Base-by-base conservation (phyloP, 495 filamentous ascomycete species). In the Xylaria curta region DNA sequence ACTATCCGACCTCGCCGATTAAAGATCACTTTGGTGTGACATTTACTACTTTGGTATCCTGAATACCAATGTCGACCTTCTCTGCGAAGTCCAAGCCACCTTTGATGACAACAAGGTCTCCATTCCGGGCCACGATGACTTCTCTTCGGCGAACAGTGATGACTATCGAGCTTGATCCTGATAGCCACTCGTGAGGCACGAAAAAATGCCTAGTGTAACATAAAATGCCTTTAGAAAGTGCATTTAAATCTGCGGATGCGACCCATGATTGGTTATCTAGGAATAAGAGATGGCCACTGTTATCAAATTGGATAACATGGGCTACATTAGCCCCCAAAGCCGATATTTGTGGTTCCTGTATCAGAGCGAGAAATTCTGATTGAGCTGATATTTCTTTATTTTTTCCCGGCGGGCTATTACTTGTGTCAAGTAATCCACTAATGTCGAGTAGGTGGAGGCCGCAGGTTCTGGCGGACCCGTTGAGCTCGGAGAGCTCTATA, bases 401-500 rank as follows among this genome's bases (percentile, higher is more conserved):
- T 33, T 71, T 40, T 28, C 71, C 62, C 21, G 61, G 64, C 61
- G 24, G 74, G 46, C 54, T 74, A 3, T 58, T 26, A 8, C 9
- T n/a, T 31, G 13, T 17, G n/a, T 6, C 2, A 33, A 26, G 54
- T 17, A 58, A 31, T 6, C 26, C n/a, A 24, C n/a, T 10, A 3
- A 21, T 21, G 54, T 33, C 54, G 4, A 58, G 17, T 10, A 58
- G 15, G 15, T n/a, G 17, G n/a, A 58, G 54, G 54, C 26, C 54
- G 54, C 54, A n/a, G 54, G 54, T 58, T 26, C 8, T 21, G 13
- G 54, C 54, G n/a, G 54, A 78, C 17, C 77, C 74, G 63, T 79
- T 54, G 19, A 70, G 66, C 54, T 78, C 76, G 9, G 71, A 80
- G 4, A 75, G 42, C 59, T 80, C 77, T 19, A 80, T 36, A 40